These are phyloP conservation scores for Cyclotella kingstonii DNA, from an alignment of 108 stramenopile genomes.

Conservation along the genomic window DNA sequence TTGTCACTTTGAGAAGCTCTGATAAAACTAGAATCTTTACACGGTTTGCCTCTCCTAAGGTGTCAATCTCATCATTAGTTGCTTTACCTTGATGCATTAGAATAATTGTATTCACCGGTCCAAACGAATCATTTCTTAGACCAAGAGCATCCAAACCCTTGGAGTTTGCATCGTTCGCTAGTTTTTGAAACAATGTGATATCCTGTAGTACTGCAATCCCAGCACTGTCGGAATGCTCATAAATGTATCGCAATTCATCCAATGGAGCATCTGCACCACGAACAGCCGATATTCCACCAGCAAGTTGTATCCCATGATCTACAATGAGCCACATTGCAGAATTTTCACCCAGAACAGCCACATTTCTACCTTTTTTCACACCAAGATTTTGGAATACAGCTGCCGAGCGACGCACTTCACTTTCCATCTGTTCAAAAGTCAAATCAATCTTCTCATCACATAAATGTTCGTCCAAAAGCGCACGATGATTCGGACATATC, in stretches of 20 bases:
- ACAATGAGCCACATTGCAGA: slow-evolving; percentile 81
- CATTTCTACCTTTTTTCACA: slow-evolving; percentile 63
- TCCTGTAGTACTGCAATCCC: slow-evolving; percentile 80
- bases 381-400: slow-evolving; percentile 62
- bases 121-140: slow-evolving; percentile 65
- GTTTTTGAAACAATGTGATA: slow-evolving; percentile 57
- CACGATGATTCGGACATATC: slow-evolving; percentile 56
- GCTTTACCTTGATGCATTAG: slow-evolving; percentile 74
- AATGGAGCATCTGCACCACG: slow-evolving; percentile 85
- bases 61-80: slow-evolving; percentile 52
- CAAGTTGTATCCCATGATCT: slow-evolving; percentile 83
- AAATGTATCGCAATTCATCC: slow-evolving; percentile 87
- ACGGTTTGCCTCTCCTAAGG: slow-evolving; percentile 49
- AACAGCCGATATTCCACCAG: slow-evolving; percentile 80
- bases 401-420: slow-evolving; percentile 55
- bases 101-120: slow-evolving; percentile 65
- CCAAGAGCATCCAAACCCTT: slow-evolving; percentile 55
- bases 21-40: slow-evolving; percentile 56
- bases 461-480: slow-evolving; percentile 77
- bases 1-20: slow-evolving; percentile 47
- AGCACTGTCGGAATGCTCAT: slow-evolving; percentile 87
- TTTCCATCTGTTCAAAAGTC: slow-evolving; percentile 67
- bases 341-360: slow-evolving; percentile 85
- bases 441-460: slow-evolving; percentile 65
- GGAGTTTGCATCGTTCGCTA: slow-evolving; percentile 61